Percentiles rank a stretch among this genome's conserved stretches.
phyloP scores from a whole-genome alignment of 352 stramenopile genomes.

The Pythium scleroteichum region DNA sequence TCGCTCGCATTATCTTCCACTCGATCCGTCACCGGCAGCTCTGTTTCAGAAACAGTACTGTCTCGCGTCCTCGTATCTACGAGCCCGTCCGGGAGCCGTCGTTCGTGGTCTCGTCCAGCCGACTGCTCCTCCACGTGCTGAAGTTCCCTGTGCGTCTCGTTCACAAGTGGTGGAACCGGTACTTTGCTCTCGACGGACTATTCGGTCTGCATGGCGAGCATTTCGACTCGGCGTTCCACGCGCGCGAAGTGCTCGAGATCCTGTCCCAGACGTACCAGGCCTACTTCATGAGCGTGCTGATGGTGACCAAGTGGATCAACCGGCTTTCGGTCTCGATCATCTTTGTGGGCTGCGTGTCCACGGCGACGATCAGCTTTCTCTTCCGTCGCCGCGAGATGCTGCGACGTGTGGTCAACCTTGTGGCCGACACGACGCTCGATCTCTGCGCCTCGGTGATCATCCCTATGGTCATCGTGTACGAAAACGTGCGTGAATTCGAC shows the following conservation, averaged over 20 bases:
- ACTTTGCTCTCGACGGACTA: slow-evolving; percentile 2
- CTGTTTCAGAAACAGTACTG: slow-evolving; percentile 3
- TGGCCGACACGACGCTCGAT: slow-evolving; percentile 11
- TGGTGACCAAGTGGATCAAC: slow-evolving; percentile 12
- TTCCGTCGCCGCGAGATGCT: not conserved
- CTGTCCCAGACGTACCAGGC: slow-evolving; percentile 20
- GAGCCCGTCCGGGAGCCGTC: not conserved
- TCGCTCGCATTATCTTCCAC: slow-evolving; percentile 3
- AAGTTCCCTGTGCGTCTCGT: not conserved
- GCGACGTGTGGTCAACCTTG: slow-evolving; percentile 2
- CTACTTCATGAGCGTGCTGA: slow-evolving; percentile 13
- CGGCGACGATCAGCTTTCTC: not conserved
- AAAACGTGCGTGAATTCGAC: not conserved
- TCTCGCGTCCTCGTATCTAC: not conserved
- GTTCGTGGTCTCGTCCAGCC: not conserved
- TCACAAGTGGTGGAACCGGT: not conserved
- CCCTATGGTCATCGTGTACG: slow-evolving; percentile 6
- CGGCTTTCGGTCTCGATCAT: slow-evolving; percentile 6
- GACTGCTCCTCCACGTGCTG: not conserved
- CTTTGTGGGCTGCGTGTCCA: slow-evolving; percentile 6
- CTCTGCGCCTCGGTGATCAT: slow-evolving; percentile 8
- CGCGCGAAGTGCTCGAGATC: slow-evolving; percentile 14
- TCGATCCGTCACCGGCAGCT: slow-evolving; percentile 9
- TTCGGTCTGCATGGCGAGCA: slow-evolving; percentile 12
- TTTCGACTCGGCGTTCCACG: slow-evolving; percentile 15